A percentile compares a stretch with the other conserved stretches of the same genome.
Evolutionary conservation across 2,329 filamentous ascomycete species (phyloP).

Genomic region (Alternaria alternata): DNA sequence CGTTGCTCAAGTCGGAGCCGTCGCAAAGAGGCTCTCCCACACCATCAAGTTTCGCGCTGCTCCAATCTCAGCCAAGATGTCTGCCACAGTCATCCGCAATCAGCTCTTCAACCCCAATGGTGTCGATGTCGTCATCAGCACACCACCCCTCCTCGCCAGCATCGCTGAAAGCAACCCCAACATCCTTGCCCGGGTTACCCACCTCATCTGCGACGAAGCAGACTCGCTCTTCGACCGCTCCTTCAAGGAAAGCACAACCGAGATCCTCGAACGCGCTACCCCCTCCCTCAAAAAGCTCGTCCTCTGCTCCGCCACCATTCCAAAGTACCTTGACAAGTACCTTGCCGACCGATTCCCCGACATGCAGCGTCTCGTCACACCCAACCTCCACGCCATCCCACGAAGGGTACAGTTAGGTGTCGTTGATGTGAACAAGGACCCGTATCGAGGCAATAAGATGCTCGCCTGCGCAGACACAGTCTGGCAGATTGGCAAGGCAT

Average conservation of each 20-base stretch:
- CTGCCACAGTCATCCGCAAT: conserved; percentile 80
- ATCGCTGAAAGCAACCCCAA: conserved; percentile 92
- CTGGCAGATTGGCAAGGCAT: conserved; percentile 87
- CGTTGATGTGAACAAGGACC: conserved; percentile 89
- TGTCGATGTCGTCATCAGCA: conserved; percentile 85
- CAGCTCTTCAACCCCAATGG: conserved; percentile 82
- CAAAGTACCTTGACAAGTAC: conserved; percentile 84
- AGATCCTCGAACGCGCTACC: conserved; percentile 80
- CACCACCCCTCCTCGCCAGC: conserved; percentile 86
- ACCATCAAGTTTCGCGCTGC: conserved; percentile 86
- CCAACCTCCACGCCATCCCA: conserved; percentile 94
- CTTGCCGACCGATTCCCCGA: conserved; percentile 83
- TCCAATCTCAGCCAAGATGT: conserved; percentile 79
- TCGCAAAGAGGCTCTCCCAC: conserved; percentile 85
- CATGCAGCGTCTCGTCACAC: conserved; percentile 86
- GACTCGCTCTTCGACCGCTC: conserved; percentile 95
- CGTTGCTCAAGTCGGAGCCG: conserved; percentile 81
- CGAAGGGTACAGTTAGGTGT: conserved; percentile 93
- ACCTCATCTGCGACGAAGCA: conserved; percentile 92
- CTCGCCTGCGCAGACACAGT: conserved; percentile 95
- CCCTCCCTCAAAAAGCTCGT: conserved; percentile 87
- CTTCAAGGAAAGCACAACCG: conserved; percentile 82
- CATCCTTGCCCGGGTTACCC: conserved; percentile 86
- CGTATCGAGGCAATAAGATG: conserved; percentile 90
- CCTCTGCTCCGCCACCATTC: conserved; percentile 95